These are phyloP conservation scores for Galerina marginata DNA, from an alignment of 768 basidiomycete species.

Conservation along the genomic window DNA sequence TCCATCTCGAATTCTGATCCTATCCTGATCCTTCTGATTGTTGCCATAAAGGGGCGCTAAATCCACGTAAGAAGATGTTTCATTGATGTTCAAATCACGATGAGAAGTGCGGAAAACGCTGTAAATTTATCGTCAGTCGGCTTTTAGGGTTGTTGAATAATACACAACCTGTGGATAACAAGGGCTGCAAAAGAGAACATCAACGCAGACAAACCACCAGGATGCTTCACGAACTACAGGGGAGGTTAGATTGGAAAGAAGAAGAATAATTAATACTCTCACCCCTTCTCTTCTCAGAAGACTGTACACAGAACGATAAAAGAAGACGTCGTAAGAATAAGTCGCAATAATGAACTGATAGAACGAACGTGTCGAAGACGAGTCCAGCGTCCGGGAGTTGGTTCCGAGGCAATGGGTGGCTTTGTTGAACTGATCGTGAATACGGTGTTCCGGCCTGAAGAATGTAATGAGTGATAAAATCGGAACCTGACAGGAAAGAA, in stretches of 20 bases:
- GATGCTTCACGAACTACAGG: slow-evolving; percentile 72
- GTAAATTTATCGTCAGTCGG: slow-evolving; percentile 2
- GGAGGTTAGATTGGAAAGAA: slow-evolving; percentile 8
- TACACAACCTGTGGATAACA: slow-evolving; percentile 72
- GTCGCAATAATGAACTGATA: neutral
- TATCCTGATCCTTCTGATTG: slow-evolving; percentile 62
- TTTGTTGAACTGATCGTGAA: slow-evolving; percentile 81
- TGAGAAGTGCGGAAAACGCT: slow-evolving; percentile 88
- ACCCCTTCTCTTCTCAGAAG: slow-evolving; percentile 76
- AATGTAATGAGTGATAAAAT: neutral
- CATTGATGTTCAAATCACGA: slow-evolving; percentile 68
- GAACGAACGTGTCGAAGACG: slow-evolving; percentile 74
- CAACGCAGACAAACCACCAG: slow-evolving; percentile 76
- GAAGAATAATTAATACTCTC: slow-evolving; percentile 16
- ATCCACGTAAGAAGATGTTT: slow-evolving; percentile 89
- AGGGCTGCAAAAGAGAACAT: slow-evolving; percentile 87
- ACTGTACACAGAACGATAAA: slow-evolving; percentile 22
- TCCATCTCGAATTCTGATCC: slow-evolving; percentile 63
- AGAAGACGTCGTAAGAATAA: neutral
- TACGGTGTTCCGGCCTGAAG: slow-evolving; percentile 72
- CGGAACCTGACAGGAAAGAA: neutral
- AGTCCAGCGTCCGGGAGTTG: slow-evolving; percentile 81
- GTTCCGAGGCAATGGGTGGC: slow-evolving; percentile 64
- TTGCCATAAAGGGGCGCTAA: slow-evolving; percentile 84
- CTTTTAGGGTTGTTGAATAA: neutral